phyloP scores from a whole-genome alignment of 129 eudicot genomes.

The Saussurea involucrata region DNA sequence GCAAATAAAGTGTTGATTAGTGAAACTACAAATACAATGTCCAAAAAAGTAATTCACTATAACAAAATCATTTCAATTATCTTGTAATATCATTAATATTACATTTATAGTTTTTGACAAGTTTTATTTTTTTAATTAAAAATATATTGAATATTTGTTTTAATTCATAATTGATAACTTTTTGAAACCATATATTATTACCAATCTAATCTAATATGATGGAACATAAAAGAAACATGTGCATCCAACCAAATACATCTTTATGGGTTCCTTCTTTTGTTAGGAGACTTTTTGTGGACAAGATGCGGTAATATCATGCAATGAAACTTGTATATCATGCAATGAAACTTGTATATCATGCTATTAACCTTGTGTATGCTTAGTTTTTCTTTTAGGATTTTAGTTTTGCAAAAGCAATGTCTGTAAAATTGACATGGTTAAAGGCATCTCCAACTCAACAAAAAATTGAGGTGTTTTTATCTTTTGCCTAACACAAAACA shows the following conservation, averaged over 20 bases:
- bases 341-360: neutral
- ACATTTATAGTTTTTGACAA: too few relatives aligned
- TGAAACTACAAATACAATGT: too few relatives aligned
- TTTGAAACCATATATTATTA: neutral
- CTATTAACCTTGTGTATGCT: neutral
- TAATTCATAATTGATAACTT: neutral
- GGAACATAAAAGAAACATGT: neutral
- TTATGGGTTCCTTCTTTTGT: neutral
- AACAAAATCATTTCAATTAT: too few relatives aligned
- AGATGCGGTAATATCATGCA: neutral
- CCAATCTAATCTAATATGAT: neutral
- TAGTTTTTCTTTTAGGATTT: neutral
- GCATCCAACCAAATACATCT: neutral
- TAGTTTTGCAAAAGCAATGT: neutral
- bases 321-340: neutral
- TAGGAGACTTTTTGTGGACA: neutral
- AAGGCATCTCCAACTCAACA: too few relatives aligned
- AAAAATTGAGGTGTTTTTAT: too few relatives aligned
- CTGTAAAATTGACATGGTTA: neutral
- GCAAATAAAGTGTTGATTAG: too few relatives aligned
- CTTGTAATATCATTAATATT: too few relatives aligned
- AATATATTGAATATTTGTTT: too few relatives aligned
- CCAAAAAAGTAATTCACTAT: too few relatives aligned
- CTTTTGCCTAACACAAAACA: too few relatives aligned
- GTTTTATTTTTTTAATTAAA: too few relatives aligned